Percentiles rank a stretch among this genome's conserved stretches.
These are phyloP conservation scores for Phyllostachys edulis DNA, from an alignment of 176 grass and related monocot species.

Conservation along the genomic window DNA sequence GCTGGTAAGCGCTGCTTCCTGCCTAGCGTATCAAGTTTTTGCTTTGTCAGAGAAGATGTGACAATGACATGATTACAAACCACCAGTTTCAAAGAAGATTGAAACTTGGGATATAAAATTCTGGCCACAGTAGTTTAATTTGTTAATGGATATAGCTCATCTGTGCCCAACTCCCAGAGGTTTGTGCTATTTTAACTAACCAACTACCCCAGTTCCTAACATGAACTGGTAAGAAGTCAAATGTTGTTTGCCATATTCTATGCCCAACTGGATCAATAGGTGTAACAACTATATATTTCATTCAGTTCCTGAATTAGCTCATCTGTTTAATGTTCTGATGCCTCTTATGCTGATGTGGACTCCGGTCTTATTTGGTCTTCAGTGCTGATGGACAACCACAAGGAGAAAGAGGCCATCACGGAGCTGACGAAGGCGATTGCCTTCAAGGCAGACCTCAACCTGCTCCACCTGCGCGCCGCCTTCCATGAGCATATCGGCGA, in stretches of 20 bases:
- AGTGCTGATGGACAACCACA: constrained; percentile 99
- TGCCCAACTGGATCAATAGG: constrained; percentile 39
- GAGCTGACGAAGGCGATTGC: constrained; percentile 89
- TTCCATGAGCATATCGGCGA: constrained; percentile 88
- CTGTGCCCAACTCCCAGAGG: constrained; percentile 37
- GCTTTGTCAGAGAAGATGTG: constrained; percentile 1
- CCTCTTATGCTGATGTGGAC: constrained; percentile 10
- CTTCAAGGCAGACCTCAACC: constrained; percentile 93
- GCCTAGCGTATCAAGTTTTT: constrained; percentile 10
- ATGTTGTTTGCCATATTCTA: constrained; percentile 36
- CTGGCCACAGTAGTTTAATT: constrained; percentile 3
- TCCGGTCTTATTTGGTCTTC: constrained; percentile 11
- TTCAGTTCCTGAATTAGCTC: constrained; percentile 25
- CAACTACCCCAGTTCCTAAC: constrained; percentile 38
- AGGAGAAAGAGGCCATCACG: constrained; percentile 88
- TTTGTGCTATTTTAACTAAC: constrained; percentile 43
- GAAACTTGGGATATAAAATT: constrained; percentile 42
- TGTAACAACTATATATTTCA: constrained; percentile 40
- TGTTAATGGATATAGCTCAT: constrained; percentile 44
- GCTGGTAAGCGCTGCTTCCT: constrained; percentile 64
- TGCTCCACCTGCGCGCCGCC: constrained; percentile 88
- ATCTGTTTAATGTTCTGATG: constrained; percentile 23
- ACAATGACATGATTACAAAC: constrained; percentile 13
- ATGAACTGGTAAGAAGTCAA: constrained; percentile 36
- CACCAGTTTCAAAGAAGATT: constrained; percentile 31